Evolutionary conservation across 225 moss, liverwort and hornwort genomes (phyloP).

Genomic region (Physcomitrellopsis africana): DNA sequence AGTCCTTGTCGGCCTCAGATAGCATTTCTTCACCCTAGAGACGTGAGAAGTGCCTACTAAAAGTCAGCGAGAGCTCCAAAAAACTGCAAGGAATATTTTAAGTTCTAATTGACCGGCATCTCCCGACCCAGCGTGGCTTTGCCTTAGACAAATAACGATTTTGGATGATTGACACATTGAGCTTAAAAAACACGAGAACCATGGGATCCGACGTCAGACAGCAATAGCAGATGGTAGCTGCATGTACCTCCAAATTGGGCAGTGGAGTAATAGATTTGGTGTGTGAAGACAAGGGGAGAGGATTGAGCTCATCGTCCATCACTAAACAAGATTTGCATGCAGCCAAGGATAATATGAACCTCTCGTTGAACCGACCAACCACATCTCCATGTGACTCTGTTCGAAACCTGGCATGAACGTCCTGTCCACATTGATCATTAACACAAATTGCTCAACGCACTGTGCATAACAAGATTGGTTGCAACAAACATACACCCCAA

Average conservation of each 20-base stretch:
- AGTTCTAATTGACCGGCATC: not conserved
- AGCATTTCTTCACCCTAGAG: constrained; percentile 76
- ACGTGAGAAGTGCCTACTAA: not conserved
- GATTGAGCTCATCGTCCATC: constrained; percentile 97
- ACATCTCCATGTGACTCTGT: constrained; percentile 92
- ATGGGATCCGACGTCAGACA: not conserved
- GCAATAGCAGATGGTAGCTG: not conserved
- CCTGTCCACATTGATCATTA: constrained; percentile 52
- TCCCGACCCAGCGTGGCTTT: constrained; percentile 5
- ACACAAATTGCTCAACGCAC: constrained; percentile 3
- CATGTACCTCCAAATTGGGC: constrained; percentile 63
- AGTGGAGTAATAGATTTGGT: constrained; percentile 69
- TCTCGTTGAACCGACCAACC: constrained; percentile 90
- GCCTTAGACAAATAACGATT: not conserved
- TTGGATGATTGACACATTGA: constrained; percentile 9
- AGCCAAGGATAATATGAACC: constrained; percentile 91
- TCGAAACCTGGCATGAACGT: constrained; percentile 96
- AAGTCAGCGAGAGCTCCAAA: constrained; percentile 17
- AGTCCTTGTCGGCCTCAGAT: constrained; percentile 85
- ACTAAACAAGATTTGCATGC: constrained; percentile 91
- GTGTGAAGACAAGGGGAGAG: constrained; percentile 85
- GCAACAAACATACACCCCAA: constrained; percentile 4
- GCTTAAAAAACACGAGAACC: not conserved
- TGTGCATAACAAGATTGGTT: constrained; percentile 8
- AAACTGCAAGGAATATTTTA: not conserved